Evolutionary conservation across 495 filamentous ascomycete species (phyloP).

Genomic region (Pyrenopolyporus hunteri): DNA sequence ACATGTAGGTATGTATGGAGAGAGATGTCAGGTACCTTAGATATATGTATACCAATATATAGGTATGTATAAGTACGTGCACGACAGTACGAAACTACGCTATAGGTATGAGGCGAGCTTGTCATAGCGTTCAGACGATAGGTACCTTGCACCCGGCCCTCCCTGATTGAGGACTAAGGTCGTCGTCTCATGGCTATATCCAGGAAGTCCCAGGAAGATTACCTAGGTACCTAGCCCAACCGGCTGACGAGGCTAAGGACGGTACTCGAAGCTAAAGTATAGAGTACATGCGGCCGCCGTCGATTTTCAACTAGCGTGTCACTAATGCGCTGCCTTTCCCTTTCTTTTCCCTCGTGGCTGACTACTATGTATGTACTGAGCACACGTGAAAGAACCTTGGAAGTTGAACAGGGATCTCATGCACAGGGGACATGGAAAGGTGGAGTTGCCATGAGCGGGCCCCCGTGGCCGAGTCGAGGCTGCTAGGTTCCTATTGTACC

Average conservation of each 20-base stretch:
- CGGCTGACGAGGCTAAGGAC: not conserved
- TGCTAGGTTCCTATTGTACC: too few species aligned
- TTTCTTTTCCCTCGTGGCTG: conserved; percentile 39
- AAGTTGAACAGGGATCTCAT: conserved; percentile 35
- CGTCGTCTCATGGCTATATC: conserved; percentile 42
- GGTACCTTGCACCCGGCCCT: conserved; percentile 9
- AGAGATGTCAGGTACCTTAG: too few species aligned
- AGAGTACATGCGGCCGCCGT: conserved; percentile 22
- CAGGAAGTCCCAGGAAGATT: too few species aligned
- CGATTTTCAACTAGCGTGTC: conserved; percentile 23
- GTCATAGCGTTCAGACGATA: conserved; percentile 32
- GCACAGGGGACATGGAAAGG: conserved; percentile 35
- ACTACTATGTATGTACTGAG: conserved; percentile 29
- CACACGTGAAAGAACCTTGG: conserved; percentile 37
- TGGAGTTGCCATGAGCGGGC: conserved; percentile 33
- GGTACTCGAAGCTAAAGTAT: conserved; percentile 25
- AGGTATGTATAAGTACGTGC: conserved; percentile 6
- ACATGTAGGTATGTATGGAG: not conserved
- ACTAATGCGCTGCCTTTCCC: conserved; percentile 30
- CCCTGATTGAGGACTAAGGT: conserved; percentile 34
- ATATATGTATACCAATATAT: not conserved
- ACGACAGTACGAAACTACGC: conserved; percentile 1
- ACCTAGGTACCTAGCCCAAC: not conserved
- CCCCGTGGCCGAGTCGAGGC: conserved; percentile 31
- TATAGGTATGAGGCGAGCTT: not conserved